phyloP scores from a whole-genome alignment of 176 grass and related monocot species.

The Bolboschoenus planiculmis region DNA sequence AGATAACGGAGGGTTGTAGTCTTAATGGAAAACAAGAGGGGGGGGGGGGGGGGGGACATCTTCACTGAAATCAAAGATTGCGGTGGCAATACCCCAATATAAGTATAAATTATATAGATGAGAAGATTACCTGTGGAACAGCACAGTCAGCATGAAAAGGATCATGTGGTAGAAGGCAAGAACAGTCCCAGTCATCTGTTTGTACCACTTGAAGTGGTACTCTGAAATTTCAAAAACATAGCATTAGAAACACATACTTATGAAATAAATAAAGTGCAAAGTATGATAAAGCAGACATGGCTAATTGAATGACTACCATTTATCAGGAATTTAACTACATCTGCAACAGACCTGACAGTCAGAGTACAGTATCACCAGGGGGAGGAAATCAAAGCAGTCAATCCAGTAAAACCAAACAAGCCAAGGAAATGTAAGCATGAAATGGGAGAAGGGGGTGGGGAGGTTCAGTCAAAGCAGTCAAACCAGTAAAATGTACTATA shows the following conservation, averaged over 20 bases:
- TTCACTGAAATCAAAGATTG: background rate
- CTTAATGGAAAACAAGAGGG: too few species aligned
- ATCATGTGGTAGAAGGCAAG: conserved; percentile 77
- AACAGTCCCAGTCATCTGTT: conserved; percentile 96
- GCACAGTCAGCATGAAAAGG: conserved; percentile 86
- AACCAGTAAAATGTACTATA: background rate
- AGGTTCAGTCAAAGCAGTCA: background rate
- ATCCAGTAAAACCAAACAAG: background rate
- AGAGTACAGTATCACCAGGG: background rate
- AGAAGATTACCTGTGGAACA: conserved; percentile 82
- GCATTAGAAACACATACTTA: conserved; percentile 11
- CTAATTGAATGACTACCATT: background rate
- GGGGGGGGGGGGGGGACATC: background rate
- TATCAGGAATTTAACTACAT: background rate
- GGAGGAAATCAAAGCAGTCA: background rate
- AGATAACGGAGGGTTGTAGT: too few species aligned
- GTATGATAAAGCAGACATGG: conserved; percentile 11
- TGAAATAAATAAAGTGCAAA: conserved; percentile 21
- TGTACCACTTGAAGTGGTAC: conserved; percentile 70
- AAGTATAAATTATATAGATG: conserved; percentile 11
- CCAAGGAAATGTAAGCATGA: background rate
- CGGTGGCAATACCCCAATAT: background rate
- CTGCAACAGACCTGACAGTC: background rate
- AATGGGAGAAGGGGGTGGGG: background rate
- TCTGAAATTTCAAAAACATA: conserved; percentile 32